Conservation (phyloP, 768 basidiomycete genomes). For the Lactifluus pinguis region DNA sequence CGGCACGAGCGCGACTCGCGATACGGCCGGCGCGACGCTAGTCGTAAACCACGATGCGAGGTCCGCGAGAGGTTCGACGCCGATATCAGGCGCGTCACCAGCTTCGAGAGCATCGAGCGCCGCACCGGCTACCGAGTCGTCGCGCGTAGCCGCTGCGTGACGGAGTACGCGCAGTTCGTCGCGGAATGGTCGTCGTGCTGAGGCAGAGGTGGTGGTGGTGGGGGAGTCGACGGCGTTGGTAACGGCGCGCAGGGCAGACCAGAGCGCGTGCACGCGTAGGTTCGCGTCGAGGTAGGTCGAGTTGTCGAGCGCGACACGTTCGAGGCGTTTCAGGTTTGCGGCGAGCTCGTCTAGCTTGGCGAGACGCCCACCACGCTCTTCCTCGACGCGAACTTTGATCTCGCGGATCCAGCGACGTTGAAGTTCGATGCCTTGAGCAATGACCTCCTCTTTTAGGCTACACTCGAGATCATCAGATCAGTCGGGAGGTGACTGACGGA, state of each 20-base stretch:
- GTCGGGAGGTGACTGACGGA: not conserved
- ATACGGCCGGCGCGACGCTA: conserved; percentile 74
- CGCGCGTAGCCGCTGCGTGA: conserved; percentile 58
- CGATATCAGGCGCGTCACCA: conserved; percentile 67
- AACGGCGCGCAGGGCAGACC: conserved; percentile 85
- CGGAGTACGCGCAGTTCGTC: conserved; percentile 80
- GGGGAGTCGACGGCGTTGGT: conserved; percentile 53
- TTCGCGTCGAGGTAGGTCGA: conserved; percentile 88
- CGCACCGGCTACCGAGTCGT: conserved; percentile 58
- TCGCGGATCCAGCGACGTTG: conserved; percentile 96
- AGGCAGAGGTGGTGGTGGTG: no score
- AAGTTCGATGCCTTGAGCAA: conserved; percentile 94
- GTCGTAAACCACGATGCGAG: conserved; percentile 86
- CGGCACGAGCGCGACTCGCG: conserved; percentile 87
- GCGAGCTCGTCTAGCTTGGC: conserved; percentile 93
- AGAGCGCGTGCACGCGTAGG: conserved; percentile 82
- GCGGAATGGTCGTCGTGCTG: conserved; percentile 71
- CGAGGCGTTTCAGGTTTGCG: conserved; percentile 81
- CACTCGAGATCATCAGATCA: not conserved
- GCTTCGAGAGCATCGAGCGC: conserved; percentile 61
- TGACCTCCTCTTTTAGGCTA: conserved; percentile 88
- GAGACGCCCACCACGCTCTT: conserved; percentile 91
- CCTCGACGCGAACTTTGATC: conserved; percentile 91
- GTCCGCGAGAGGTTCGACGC: conserved; percentile 82
- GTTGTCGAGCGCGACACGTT: conserved; percentile 87